Evolutionary conservation across 2,329 filamentous ascomycete species (phyloP).

Genomic region (Alternaria rosae): DNA sequence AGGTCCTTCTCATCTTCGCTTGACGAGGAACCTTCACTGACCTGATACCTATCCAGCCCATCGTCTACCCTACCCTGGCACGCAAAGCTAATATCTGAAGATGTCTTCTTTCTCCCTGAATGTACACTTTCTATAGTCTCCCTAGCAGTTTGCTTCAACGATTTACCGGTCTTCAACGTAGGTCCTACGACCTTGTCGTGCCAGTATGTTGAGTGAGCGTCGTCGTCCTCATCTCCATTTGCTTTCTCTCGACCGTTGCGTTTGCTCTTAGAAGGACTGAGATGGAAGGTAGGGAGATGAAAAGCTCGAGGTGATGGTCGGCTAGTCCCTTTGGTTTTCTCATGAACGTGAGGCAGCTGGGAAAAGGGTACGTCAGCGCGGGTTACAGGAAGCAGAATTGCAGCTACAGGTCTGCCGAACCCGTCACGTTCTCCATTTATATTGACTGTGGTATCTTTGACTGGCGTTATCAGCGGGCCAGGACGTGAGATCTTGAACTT

Average conservation of each 20-base stretch:
- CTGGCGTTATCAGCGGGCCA: conserved; percentile 16
- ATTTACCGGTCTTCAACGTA: not conserved
- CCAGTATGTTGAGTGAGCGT: conserved; percentile 16
- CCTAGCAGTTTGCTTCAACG: conserved; percentile 3
- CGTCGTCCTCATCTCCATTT: not conserved
- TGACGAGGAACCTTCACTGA: not conserved
- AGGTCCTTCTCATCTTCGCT: not conserved
- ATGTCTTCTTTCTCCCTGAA: conserved; percentile 15
- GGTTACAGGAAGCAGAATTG: conserved; percentile 10
- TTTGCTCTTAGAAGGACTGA: not conserved
- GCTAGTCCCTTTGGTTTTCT: not conserved
- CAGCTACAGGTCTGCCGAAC: conserved; percentile 22
- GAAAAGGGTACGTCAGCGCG: not conserved
- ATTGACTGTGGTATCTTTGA: conserved; percentile 15
- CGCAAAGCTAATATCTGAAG: conserved; percentile 29
- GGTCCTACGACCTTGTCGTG: conserved; percentile 13
- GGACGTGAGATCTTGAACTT: conserved; percentile 37
- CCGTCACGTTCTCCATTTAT: conserved; percentile 21
- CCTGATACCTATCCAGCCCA: conserved; percentile 3
- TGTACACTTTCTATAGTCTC: conserved; percentile 2
- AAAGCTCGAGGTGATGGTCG: not conserved
- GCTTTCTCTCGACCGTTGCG: not conserved
- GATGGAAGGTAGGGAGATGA: not conserved
- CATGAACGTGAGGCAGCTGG: not conserved
- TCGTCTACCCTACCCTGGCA: conserved; percentile 27